These are phyloP conservation scores for Inga laurina DNA, from an alignment of 306 rosid genomes.

Conservation along the genomic window DNA sequence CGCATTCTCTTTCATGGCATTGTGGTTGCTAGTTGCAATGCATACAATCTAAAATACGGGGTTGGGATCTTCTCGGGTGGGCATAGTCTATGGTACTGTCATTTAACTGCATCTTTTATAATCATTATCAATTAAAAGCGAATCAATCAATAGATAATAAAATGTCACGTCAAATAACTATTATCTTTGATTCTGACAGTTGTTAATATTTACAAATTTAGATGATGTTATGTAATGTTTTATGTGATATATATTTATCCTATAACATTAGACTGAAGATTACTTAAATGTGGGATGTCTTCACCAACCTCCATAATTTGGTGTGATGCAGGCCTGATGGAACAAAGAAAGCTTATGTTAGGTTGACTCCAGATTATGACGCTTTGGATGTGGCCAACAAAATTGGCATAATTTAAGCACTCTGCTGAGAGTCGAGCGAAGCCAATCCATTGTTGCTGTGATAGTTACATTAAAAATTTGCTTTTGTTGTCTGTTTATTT, in stretches of 20 bases:
- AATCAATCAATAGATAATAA: not conserved
- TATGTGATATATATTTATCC: not conserved
- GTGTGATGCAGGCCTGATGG: slow-evolving; percentile 78
- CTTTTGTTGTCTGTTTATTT: not conserved
- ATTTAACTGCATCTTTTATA: not conserved
- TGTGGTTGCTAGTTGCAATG: not conserved
- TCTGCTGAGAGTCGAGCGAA: slow-evolving; percentile 6
- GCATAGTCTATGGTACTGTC: not conserved
- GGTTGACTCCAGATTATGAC: slow-evolving; percentile 84
- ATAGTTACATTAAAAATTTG: slow-evolving; percentile 50
- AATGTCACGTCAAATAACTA: not conserved
- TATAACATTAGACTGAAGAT: not conserved
- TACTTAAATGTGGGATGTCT: not conserved
- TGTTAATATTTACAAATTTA: not conserved
- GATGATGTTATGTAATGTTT: not conserved
- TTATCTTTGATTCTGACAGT: not conserved
- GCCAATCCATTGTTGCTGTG: slow-evolving; percentile 29
- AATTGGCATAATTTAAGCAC: slow-evolving; percentile 79
- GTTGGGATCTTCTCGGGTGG: not conserved
- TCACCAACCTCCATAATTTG: not conserved
- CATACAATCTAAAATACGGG: not conserved
- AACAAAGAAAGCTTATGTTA: slow-evolving; percentile 90
- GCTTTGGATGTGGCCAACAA: slow-evolving; percentile 96
- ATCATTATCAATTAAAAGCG: not conserved
- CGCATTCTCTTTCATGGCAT: not conserved